phyloP scores from a whole-genome alignment of 352 stramenopile genomes.

The Phytopythium mirpurense region DNA sequence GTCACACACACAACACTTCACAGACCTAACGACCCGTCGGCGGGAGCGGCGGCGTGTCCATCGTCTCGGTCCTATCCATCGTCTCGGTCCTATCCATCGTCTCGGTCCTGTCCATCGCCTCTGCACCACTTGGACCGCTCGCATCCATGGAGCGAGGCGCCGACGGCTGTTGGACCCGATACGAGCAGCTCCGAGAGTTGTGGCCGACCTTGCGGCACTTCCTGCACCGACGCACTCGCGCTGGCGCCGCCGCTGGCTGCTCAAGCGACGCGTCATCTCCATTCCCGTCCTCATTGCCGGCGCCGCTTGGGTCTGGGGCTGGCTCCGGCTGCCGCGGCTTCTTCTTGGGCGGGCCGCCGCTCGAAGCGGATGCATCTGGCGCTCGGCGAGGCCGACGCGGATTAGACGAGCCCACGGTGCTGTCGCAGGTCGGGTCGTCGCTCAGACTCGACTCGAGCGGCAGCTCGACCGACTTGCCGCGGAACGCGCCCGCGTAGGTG shows the following conservation, averaged over 20 bases:
- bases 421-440: slow-evolving; percentile 14
- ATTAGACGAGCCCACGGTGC: slow-evolving; percentile 7
- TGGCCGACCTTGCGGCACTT: slow-evolving; percentile 40
- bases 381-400: not conserved
- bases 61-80: not conserved
- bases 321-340: not conserved
- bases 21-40: not conserved
- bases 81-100: too few relatives aligned
- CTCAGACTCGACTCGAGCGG: slow-evolving; percentile 27
- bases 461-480: slow-evolving; percentile 37
- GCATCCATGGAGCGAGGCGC: not conserved
- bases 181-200: slow-evolving; percentile 47
- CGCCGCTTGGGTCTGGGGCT: not conserved
- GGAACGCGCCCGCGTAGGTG: slow-evolving; percentile 28
- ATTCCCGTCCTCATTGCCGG: not conserved
- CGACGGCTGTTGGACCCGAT: not conserved
- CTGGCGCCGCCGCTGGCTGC: slow-evolving; percentile 6
- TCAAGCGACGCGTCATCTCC: slow-evolving; percentile 7
- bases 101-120: not conserved
- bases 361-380: not conserved
- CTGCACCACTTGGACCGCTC: not conserved
- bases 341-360: not conserved
- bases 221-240: slow-evolving; percentile 33
- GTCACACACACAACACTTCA: not conserved
- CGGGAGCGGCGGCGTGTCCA: not conserved